Percentiles rank a stretch among this genome's conserved stretches.
These are phyloP conservation scores for thale cress (Arabidopsis thaliana) DNA, from an alignment of 345 rosid genomes.

Conservation along the genomic window DNA sequence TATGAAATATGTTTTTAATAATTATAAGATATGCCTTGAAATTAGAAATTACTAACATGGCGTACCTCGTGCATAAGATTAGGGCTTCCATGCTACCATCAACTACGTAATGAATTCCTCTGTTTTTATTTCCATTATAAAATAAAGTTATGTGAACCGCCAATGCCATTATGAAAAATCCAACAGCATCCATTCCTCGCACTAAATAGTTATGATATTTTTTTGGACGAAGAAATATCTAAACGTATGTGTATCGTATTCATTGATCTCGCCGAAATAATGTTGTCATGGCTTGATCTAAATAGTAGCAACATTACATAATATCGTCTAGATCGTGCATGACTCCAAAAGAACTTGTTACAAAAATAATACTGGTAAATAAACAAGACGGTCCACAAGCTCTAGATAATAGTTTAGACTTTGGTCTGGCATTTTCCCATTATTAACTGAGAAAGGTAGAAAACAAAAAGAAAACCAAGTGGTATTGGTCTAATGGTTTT, in stretches of 20 bases:
- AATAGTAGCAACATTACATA: background rate
- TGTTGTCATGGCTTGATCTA: constrained; percentile 2
- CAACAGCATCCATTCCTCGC: constrained; percentile 38
- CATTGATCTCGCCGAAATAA: background rate
- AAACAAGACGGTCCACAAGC: no score
- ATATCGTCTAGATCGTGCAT: no score
- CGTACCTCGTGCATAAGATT: constrained; percentile 42
- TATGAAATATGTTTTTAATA: background rate
- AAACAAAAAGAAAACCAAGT: no score
- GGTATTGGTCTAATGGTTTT: no score
- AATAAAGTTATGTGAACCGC: background rate
- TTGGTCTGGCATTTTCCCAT: no score
- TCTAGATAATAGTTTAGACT: no score
- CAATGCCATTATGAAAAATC: constrained; percentile 23
- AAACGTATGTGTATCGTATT: background rate
- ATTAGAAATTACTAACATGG: constrained; percentile 43
- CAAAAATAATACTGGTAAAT: no score
- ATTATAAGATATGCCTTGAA: constrained; percentile 21
- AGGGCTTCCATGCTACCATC: constrained; percentile 50
- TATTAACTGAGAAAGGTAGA: no score
- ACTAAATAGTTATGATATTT: constrained; percentile 35
- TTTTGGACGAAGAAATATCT: background rate
- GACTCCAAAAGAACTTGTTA: no score
- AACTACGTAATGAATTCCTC: constrained; percentile 40
- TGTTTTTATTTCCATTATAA: background rate